Evolutionary conservation across 495 filamentous ascomycete genomes (phyloP).

Genomic region (Cercophora scortea): DNA sequence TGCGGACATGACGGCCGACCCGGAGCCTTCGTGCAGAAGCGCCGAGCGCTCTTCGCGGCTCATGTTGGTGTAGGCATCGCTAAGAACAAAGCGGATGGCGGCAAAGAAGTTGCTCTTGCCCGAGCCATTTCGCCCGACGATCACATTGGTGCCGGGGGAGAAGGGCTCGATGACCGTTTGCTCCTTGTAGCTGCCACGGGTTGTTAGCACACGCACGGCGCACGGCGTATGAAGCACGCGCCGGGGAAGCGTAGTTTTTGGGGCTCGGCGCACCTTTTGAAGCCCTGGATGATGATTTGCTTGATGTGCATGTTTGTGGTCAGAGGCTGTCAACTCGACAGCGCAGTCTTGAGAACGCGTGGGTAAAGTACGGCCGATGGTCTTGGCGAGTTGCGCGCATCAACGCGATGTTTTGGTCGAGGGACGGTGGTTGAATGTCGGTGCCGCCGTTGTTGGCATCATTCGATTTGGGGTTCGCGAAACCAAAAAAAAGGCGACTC

Average conservation of each 20-base stretch:
- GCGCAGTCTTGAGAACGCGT: slow-evolving; percentile 9
- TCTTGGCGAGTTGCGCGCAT: background rate
- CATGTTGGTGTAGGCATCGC: slow-evolving; percentile 96
- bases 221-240: background rate
- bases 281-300: slow-evolving; percentile 99
- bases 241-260: no score
- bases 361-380: background rate
- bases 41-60: slow-evolving; percentile 92
- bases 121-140: slow-evolving; percentile 97
- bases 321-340: slow-evolving; percentile 24
- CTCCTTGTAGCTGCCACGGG: slow-evolving; percentile 78
- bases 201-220: slow-evolving; percentile 9
- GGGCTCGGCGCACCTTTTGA: slow-evolving; percentile 70
- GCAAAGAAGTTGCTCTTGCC: slow-evolving; percentile 99
- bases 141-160: slow-evolving; percentile 95
- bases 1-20: slow-evolving; percentile 96
- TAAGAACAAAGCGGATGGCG: slow-evolving; percentile 95
- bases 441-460: background rate
- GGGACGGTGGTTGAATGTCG: background rate
- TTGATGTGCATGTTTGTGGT: slow-evolving; percentile 85
- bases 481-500: background rate
- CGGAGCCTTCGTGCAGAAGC: slow-evolving; percentile 91
- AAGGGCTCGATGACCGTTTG: slow-evolving; percentile 98
- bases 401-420: background rate
- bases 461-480: background rate